Evolutionary conservation across 768 basidiomycete species (phyloP).

Genomic region (Tulasnella sp.): DNA sequence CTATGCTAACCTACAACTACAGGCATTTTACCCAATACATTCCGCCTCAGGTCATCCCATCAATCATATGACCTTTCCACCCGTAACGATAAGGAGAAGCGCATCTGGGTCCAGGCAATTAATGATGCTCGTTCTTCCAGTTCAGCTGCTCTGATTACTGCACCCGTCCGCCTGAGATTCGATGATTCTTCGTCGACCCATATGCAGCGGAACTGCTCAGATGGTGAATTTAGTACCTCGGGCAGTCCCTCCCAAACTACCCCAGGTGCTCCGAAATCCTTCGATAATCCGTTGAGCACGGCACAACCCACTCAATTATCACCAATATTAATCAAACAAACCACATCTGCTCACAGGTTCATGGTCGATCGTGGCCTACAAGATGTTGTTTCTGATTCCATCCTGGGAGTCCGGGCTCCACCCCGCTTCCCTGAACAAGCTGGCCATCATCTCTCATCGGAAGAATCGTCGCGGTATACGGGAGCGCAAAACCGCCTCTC

Average conservation of each 20-base stretch:
- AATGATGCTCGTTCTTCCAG: constrained; percentile 30
- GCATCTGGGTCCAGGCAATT: constrained; percentile 69
- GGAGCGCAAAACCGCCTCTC: no score
- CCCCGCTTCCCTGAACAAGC: constrained; percentile 40
- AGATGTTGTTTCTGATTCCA: constrained; percentile 68
- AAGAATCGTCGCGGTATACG: neutral
- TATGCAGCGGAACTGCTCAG: no score
- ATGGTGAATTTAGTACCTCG: no score
- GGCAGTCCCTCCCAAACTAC: no score
- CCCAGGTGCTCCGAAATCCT: no score
- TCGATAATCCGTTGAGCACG: no score
- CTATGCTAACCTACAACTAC: constrained; percentile 65
- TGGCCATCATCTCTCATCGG: constrained; percentile 30
- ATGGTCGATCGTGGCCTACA: constrained; percentile 64
- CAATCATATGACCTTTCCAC: constrained; percentile 80
- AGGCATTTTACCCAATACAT: no score
- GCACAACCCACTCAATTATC: no score
- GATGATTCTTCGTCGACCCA: no score
- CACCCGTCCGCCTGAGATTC: neutral
- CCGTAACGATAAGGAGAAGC: constrained; percentile 71
- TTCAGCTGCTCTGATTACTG: neutral
- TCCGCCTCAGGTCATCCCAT: constrained; percentile 55
- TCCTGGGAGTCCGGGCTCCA: constrained; percentile 52
- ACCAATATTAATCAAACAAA: constrained; percentile 36
- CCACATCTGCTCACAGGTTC: constrained; percentile 48